Base-by-base conservation (phyloP, 2,329 filamentous ascomycete genomes). In the Ascochyta viciae-villosae region DNA sequence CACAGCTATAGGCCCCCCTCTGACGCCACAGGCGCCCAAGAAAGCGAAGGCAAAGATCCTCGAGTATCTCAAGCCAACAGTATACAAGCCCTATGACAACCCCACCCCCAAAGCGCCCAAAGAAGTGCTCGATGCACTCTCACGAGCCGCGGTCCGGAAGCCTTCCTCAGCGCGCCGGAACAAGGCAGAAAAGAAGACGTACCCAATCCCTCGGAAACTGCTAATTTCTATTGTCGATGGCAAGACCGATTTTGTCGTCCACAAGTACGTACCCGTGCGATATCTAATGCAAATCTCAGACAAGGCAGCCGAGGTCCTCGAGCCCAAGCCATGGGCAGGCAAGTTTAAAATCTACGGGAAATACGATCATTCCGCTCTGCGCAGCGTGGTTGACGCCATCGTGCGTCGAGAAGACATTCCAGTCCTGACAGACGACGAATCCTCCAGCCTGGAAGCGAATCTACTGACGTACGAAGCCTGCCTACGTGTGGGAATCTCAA, bases 391-490 rank as follows among this genome's bases (percentile, higher is more conserved):
- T 23, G 24, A 50, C 2, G 34, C 34, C 12, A 45, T 50, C 15
- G 29, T 19, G 2, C 40, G 27, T 4, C 37, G 16, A 2, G 40
- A 35, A 1, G n/a, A 38, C 8, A 39, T 55, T 7, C 52, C 45
- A 8, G 16, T 50, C 15, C n/a, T 10, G 16, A 16, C 19, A 22
- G 46, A 43, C 5, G 12, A 31, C 29, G 12, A 13, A 2, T 13
- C 10, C 4, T 31, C 10, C 29, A 31, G 29, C 29, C 13, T 50
- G 2, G 6, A 5, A 9, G 7, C 13, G 3, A 55, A 55, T 6
- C 13, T 55, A 3, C 23, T 40, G 6, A 50, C 34, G 6, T 55
- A 55, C 29, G 46, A 55, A 41, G 52, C 52, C 3, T 44, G 40
- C 19, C 8, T 50, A 27, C 46, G 52, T 23, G 27, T 55, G 1